Conservation (phyloP, 805 yeast genomes). For the Lachancea nothofagi region DNA sequence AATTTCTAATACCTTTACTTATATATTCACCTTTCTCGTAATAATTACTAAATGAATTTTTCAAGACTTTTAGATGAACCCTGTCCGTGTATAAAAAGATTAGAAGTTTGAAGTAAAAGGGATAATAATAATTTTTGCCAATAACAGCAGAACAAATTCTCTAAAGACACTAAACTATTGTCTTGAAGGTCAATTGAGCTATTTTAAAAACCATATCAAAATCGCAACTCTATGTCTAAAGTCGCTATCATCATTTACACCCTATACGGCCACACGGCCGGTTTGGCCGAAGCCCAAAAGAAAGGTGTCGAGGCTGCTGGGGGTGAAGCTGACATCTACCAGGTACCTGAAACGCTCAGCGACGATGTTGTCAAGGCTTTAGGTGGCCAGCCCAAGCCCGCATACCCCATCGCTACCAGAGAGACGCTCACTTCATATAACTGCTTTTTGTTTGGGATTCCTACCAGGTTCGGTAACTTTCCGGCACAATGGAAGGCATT, state of each 20-base stretch:
- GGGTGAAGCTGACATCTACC: conserved; percentile 64
- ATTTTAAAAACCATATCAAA: too few relatives aligned
- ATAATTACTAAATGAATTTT: too few relatives aligned
- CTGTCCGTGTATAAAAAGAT: too few relatives aligned
- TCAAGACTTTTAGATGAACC: too few relatives aligned
- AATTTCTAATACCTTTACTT: too few relatives aligned
- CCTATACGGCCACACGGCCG: conserved; percentile 69
- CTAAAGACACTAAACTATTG: too few relatives aligned
- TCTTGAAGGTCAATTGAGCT: too few relatives aligned
- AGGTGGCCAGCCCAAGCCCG: conserved; percentile 60
- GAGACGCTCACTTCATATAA: conserved; percentile 61
- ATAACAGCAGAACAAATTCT: too few relatives aligned
- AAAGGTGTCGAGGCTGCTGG: conserved; percentile 68
- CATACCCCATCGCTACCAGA: conserved; percentile 55
- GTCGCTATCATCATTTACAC: conserved; percentile 78
- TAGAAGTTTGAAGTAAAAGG: too few relatives aligned
- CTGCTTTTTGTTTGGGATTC: conserved; percentile 78
- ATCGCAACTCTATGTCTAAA: conserved; percentile 32
- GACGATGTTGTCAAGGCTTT: conserved; percentile 54
- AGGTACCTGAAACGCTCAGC: conserved; percentile 72
- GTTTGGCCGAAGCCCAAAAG: conserved; percentile 63
- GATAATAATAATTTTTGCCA: too few relatives aligned
- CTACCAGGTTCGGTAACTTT: conserved; percentile 77
- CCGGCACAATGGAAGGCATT: conserved; percentile 76
- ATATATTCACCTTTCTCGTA: too few relatives aligned